Conservation (phyloP, 2,329 filamentous ascomycete species). For the Botrytis fragariae region DNA sequence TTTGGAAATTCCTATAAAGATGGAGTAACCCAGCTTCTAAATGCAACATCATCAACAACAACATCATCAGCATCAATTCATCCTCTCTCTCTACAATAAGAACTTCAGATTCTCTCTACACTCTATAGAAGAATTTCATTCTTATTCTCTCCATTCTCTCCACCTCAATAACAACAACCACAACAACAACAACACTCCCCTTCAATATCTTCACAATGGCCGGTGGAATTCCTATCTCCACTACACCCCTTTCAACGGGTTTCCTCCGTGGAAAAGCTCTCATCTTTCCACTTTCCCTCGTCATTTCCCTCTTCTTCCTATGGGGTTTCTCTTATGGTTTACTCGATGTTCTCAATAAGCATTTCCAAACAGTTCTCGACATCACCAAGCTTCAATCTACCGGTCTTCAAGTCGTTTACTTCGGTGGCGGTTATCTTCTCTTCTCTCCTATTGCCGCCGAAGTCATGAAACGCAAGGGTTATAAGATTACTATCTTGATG, state of each 20-base stretch:
- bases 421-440: constrained; percentile 66
- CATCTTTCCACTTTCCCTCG: constrained; percentile 52
- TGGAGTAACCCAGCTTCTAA: neutral
- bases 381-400: constrained; percentile 59
- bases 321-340: constrained; percentile 90
- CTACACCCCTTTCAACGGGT: constrained; percentile 41
- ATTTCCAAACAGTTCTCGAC: constrained; percentile 63
- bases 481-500: constrained; percentile 74
- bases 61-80: neutral
- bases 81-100: neutral
- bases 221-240: constrained; percentile 42
- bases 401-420: constrained; percentile 69
- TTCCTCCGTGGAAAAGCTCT: constrained; percentile 42
- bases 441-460: constrained; percentile 66
- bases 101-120: neutral
- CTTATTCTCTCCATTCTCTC: neutral
- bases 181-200: neutral
- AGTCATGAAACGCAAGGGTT: constrained; percentile 71
- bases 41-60: neutral
- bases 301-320: constrained; percentile 78
- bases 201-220: constrained; percentile 39
- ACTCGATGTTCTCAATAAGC: constrained; percentile 75
- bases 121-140: neutral
- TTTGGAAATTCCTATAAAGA: constrained; percentile 7
- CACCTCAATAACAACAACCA: neutral